These are phyloP conservation scores for Trichophyton rubrum DNA, from an alignment of 2,329 filamentous ascomycete genomes.

Conservation along the genomic window DNA sequence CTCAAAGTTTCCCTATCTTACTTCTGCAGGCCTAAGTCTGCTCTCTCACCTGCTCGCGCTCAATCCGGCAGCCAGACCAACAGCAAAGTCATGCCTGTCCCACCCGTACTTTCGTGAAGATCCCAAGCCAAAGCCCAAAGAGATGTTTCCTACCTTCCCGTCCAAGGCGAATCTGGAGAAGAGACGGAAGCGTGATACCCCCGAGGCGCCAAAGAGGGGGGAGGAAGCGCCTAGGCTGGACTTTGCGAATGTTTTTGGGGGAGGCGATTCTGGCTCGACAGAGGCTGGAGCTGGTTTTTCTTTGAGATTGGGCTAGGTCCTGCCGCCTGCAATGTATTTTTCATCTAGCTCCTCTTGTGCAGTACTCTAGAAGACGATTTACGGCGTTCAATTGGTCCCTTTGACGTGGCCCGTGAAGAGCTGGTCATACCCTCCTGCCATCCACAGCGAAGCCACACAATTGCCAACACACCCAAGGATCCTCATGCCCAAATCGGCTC, in stretches of 20 bases:
- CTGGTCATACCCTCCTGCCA: too few relatives aligned
- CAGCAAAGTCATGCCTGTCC: conserved; percentile 58
- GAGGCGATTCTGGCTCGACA: conserved; percentile 47
- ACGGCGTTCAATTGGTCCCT: too few relatives aligned
- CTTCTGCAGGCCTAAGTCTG: conserved; percentile 57
- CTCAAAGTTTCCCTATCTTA: conserved; percentile 69
- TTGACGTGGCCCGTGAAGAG: too few relatives aligned
- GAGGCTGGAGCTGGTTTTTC: conserved; percentile 44
- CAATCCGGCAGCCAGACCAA: conserved; percentile 59
- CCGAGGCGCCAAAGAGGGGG: conserved; percentile 71
- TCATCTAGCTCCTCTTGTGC: background rate
- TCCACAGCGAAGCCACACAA: too few relatives aligned
- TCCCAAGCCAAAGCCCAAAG: conserved; percentile 75
- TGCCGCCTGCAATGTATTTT: too few relatives aligned
- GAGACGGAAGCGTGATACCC: conserved; percentile 57
- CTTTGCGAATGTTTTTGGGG: conserved; percentile 59
- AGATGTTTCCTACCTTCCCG: conserved; percentile 94
- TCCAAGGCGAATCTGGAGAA: conserved; percentile 89
- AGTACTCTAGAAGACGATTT: too few relatives aligned
- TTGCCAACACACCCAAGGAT: too few relatives aligned
- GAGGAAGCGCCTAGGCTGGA: conserved; percentile 53
- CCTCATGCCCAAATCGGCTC: too few relatives aligned
- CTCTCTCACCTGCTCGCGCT: conserved; percentile 59
- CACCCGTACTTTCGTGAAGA: conserved; percentile 83
- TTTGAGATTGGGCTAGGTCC: conserved; percentile 46